A percentile compares a stretch with the other conserved stretches of the same genome.
phyloP scores from a whole-genome alignment of 345 rosid species.

The Euphorbia tirucalli region DNA sequence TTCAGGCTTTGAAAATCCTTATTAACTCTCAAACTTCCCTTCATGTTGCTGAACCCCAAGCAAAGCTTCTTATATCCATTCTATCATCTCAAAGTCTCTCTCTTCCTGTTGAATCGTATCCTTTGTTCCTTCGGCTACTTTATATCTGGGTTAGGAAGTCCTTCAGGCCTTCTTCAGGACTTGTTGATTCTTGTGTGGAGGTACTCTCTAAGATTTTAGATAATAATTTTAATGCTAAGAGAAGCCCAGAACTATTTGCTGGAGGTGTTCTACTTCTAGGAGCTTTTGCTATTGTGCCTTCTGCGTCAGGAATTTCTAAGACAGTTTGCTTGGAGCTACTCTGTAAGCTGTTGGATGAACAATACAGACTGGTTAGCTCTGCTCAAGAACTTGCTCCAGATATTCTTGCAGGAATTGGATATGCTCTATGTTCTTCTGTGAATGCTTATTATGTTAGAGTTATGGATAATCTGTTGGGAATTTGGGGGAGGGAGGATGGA shows the following conservation, averaged over 20 bases:
- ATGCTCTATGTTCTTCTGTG: slow-evolving; percentile 61
- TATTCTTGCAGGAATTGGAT: slow-evolving; percentile 83
- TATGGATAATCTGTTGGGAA: slow-evolving; percentile 52
- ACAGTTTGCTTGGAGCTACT: slow-evolving; percentile 54
- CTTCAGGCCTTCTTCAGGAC: slow-evolving; percentile 53
- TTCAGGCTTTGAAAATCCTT: slow-evolving; percentile 65
- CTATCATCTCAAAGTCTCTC: slow-evolving; percentile 42
- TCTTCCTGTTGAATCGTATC: slow-evolving; percentile 55
- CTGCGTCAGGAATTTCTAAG: slow-evolving; percentile 53
- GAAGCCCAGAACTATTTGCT: slow-evolving; percentile 46
- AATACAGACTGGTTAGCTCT: slow-evolving; percentile 36
- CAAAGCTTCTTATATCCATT: slow-evolving; percentile 72
- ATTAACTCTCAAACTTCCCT: slow-evolving; percentile 60
- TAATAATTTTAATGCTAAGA: slow-evolving; percentile 27
- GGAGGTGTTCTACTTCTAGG: slow-evolving; percentile 68
- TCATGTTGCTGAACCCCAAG: slow-evolving; percentile 92
- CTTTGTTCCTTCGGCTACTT: slow-evolving; percentile 62
- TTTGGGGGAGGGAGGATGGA: slow-evolving; percentile 63
- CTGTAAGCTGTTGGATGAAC: slow-evolving; percentile 56
- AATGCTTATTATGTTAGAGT: slow-evolving; percentile 25
- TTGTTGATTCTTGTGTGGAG: slow-evolving; percentile 62
- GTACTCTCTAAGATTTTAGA: slow-evolving; percentile 43
- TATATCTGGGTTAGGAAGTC: slow-evolving; percentile 90
- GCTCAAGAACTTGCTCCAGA: slow-evolving; percentile 39
- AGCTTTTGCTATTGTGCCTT: slow-evolving; percentile 57